Evolutionary conservation across 2,329 filamentous ascomycete genomes (phyloP), one percentile per base, ranked within the genome.

Genomic region (Colletotrichum sp.): DNA sequence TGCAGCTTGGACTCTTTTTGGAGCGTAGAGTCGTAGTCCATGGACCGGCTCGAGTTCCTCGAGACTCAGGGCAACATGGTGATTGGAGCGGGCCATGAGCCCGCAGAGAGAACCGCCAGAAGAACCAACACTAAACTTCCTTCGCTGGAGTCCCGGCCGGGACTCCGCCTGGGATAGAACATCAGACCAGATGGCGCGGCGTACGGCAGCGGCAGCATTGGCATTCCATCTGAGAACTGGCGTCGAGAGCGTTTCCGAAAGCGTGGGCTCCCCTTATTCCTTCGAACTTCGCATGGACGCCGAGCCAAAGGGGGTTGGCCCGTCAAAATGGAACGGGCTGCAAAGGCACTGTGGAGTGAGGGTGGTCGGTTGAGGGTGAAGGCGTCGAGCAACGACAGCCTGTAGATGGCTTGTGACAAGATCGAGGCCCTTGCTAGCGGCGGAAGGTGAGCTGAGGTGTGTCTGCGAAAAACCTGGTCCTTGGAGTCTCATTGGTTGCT

Each of bases 401-500:
- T 82, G 79, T 83, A 77, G 80, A 82, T 81, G 80, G 68, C 79
- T 74, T 78, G 32, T 69, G 75, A 79, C 80, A 77, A 80, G 80
- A 78, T 79, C 79, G 77, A 73, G 72, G 75, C 77, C 77, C 76
- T 75, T 63, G 71, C 71, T 78, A 79, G 78, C 81, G 80, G 80
- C 78, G 77, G 81, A 80, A 75, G 78, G 79, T 80, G 79, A 82
- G 80, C 81, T 82, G 81, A 84, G 82, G 82, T 80, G 79, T 83
- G 81, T 82, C 79, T 81, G 77, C 78, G 76, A 77, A 83, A 78
- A 82, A 73, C 74, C 79, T 80, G 57, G 66, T 66, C 67, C 83
- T 77, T 76, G 79, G 72, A 63, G 34, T 66, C 72, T 83, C 79
- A 84, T 84, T 84, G 83, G 83, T 28, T 57, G 44, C 57, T 75